Conservation (phyloP, 2,329 filamentous ascomycete species). For the Claviceps citrina region DNA sequence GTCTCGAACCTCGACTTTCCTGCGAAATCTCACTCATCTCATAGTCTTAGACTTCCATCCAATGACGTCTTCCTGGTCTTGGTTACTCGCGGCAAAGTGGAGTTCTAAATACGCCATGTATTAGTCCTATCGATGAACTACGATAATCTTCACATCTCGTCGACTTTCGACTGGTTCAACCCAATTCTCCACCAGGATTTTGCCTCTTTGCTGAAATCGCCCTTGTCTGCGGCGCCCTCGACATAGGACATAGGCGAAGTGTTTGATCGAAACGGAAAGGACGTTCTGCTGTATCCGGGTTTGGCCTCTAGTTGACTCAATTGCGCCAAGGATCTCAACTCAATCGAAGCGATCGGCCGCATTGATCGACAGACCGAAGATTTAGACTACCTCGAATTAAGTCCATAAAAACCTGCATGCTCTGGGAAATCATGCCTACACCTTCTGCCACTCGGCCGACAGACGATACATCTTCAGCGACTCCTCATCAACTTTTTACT, state of each 20-base stretch:
- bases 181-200: neutral
- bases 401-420: neutral
- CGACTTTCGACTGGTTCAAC: conserved; percentile 1
- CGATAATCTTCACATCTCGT: neutral
- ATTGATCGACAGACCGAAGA: neutral
- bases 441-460: conserved; percentile 28
- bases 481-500: conserved; percentile 24
- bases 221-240: neutral
- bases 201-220: neutral
- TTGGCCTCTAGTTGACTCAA: neutral
- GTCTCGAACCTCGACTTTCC: neutral
- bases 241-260: neutral
- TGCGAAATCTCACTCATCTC: neutral
- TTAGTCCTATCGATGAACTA: conserved; percentile 2
- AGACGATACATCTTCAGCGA: conserved; percentile 20
- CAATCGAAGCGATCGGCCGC: neutral
- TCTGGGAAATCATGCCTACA: conserved; percentile 25
- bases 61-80: neutral
- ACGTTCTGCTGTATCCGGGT: neutral
- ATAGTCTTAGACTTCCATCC: neutral
- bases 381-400: neutral
- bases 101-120: conserved; percentile 1
- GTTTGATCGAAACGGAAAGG: neutral
- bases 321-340: neutral
- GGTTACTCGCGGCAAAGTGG: neutral